phyloP scores from a whole-genome alignment of 148 eudicot species.

The Rhododendron molle region DNA sequence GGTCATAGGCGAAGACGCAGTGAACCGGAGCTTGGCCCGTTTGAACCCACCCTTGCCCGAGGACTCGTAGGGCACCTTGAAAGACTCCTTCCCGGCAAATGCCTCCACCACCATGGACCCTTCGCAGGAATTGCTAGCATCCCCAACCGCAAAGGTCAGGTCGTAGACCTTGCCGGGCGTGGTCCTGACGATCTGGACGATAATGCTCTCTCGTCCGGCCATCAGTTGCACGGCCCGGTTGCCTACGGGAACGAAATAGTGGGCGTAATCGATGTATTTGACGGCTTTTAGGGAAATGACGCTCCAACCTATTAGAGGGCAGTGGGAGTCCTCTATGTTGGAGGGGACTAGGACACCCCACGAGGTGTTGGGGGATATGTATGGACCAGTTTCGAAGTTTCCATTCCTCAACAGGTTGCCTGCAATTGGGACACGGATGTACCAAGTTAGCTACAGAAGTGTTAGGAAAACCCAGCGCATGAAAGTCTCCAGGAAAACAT shows the following conservation, averaged over 20 bases:
- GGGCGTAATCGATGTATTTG: not conserved
- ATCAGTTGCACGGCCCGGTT: not conserved
- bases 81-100: not conserved
- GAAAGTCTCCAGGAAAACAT: too few species aligned
- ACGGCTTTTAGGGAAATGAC: not conserved
- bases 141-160: not conserved
- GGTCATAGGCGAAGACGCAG: constrained; percentile 14
- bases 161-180: not conserved
- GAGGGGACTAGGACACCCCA: not conserved
- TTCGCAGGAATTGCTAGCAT: not conserved
- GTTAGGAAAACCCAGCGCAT: too few species aligned
- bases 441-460: not conserved
- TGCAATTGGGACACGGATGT: not conserved
- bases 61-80: constrained; percentile 30
- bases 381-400: not conserved
- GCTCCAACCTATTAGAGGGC: not conserved
- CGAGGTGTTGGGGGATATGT: not conserved
- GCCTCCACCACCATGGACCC: not conserved
- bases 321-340: not conserved
- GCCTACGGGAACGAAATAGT: not conserved
- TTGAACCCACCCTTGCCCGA: constrained; percentile 33
- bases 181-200: not conserved
- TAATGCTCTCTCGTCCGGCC: not conserved
- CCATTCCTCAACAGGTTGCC: not conserved
- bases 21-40: constrained; percentile 25